Evolutionary conservation across 495 filamentous ascomycete species (phyloP).

Genomic region (Letharia lupina): DNA sequence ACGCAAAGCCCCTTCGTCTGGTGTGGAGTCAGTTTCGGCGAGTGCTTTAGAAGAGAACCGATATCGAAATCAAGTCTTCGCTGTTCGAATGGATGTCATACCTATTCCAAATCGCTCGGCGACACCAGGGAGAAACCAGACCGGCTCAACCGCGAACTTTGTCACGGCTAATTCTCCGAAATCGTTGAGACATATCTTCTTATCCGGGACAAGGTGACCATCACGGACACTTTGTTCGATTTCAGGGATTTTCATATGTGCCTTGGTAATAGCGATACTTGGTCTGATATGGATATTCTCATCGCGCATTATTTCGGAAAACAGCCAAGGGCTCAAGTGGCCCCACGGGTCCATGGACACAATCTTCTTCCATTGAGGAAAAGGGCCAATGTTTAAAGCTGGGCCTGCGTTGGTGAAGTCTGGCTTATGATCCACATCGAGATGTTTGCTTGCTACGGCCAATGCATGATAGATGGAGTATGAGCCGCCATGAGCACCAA

Average conservation of each 20-base stretch:
- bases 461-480: conserved; percentile 96
- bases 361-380: conserved; percentile 94
- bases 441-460: conserved; percentile 82
- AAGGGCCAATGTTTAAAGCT: conserved; percentile 76
- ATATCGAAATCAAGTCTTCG: not conserved
- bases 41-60: not conserved
- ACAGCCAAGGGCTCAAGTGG: conserved; percentile 79
- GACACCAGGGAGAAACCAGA: conserved; percentile 93
- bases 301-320: conserved; percentile 56
- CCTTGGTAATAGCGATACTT: conserved; percentile 89
- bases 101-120: conserved; percentile 90
- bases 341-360: conserved; percentile 96
- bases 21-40: conserved; percentile 12
- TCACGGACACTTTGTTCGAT: conserved; percentile 76
- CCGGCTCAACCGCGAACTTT: conserved; percentile 92
- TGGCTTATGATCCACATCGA: conserved; percentile 75
- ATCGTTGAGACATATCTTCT: conserved; percentile 78
- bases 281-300: conserved; percentile 80
- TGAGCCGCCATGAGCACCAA: conserved; percentile 88
- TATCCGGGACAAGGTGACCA: conserved; percentile 77
- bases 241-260: conserved; percentile 95
- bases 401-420: conserved; percentile 95
- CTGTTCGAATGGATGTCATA: conserved; percentile 30
- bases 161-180: conserved; percentile 85
- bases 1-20: conserved; percentile 79